Percentiles rank a stretch among this genome's conserved stretches.
Conservation (phyloP, 768 basidiomycete species). For the Galerina sulciceps region DNA sequence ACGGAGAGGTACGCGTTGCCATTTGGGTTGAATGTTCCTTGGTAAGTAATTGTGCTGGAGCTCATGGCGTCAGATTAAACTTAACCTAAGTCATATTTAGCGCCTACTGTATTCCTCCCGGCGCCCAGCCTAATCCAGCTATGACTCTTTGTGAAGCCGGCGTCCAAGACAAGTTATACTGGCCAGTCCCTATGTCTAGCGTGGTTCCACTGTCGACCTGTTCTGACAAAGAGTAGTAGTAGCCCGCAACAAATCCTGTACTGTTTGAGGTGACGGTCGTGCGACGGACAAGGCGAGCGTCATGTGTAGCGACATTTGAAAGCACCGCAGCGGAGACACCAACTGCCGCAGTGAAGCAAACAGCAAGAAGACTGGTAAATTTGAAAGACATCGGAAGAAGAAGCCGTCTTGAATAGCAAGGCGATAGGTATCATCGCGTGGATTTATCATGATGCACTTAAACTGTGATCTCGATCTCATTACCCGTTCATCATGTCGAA, state of each 20-base stretch:
- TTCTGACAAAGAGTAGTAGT: background rate
- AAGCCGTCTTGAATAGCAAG: no score
- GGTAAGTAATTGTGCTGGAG: slow-evolving; percentile 37
- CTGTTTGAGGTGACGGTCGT: background rate
- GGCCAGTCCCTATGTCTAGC: background rate
- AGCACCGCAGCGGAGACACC: no score
- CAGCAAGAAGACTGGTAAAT: no score
- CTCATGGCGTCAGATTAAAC: background rate
- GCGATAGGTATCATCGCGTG: no score
- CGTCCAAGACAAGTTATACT: background rate
- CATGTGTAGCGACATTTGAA: no score
- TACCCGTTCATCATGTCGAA: no score
- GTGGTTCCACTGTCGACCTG: background rate
- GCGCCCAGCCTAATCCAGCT: slow-evolving; percentile 32
- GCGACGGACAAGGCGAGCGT: no score
- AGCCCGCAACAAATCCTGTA: background rate
- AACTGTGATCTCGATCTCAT: no score
- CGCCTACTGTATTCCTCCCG: slow-evolving; percentile 30
- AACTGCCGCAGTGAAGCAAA: no score
- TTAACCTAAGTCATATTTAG: background rate
- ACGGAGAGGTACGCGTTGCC: slow-evolving; percentile 46
- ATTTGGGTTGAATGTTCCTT: slow-evolving; percentile 35
- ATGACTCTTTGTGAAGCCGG: background rate
- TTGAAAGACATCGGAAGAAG: no score
- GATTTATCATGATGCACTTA: no score